Conservation (phyloP, 2,329 filamentous ascomycete genomes). For the Arthrinium phaeospermum region DNA sequence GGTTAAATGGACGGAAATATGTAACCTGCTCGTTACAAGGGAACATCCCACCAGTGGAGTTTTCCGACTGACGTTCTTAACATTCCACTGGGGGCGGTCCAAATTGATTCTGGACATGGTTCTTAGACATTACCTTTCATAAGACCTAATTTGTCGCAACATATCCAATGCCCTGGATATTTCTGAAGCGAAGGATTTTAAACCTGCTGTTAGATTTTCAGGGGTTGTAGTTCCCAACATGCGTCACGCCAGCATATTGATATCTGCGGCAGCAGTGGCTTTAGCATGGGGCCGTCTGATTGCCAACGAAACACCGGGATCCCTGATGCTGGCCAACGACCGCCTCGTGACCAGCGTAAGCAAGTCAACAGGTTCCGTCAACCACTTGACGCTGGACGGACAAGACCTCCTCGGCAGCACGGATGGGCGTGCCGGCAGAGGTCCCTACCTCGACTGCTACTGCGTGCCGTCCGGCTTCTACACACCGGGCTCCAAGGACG, state of each 20-base stretch:
- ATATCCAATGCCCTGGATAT: no score
- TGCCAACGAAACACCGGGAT: constrained; percentile 41
- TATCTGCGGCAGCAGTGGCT: neutral
- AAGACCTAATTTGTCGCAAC: neutral
- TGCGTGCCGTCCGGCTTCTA: constrained; percentile 65
- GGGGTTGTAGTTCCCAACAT: neutral
- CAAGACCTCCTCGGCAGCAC: constrained; percentile 56
- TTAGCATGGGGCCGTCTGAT: constrained; percentile 28
- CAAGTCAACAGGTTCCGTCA: constrained; percentile 45
- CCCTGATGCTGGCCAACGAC: constrained; percentile 45
- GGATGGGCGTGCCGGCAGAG: constrained; percentile 51
- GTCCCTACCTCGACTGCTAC: constrained; percentile 68
- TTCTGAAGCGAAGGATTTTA: fast-evolving
- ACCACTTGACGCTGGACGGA: constrained; percentile 43
- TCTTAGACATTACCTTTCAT: neutral
- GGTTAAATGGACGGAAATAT: constrained; percentile 10
- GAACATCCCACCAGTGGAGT: neutral
- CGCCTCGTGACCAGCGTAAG: constrained; percentile 44
- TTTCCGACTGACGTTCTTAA: neutral
- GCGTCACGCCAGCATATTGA: neutral
- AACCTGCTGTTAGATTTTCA: neutral
- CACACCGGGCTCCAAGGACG: constrained; percentile 58
- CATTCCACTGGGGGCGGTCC: neutral
- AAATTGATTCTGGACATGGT: neutral
- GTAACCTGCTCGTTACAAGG: neutral